Evolutionary conservation across 106 monocot species (phyloP).

Genomic region (Phalaenopsis aphrodite): DNA sequence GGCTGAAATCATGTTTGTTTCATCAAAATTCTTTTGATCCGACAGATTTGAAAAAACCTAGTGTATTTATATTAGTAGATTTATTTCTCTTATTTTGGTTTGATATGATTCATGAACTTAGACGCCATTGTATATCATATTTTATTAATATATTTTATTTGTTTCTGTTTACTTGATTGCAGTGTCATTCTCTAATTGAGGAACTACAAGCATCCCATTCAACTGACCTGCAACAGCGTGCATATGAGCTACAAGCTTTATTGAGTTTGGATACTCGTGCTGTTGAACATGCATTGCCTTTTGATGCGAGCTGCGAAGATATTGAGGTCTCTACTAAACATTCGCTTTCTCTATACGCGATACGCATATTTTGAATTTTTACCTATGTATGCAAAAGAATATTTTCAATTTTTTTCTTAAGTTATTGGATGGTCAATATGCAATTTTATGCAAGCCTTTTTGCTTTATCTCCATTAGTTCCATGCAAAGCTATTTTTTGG

Average conservation of each 20-base stretch:
- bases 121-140: not conserved
- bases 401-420: not conserved
- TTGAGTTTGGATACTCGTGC: slow-evolving; percentile 50
- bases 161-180: slow-evolving; percentile 14
- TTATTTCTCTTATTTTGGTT: not conserved
- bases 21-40: not conserved
- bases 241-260: slow-evolving; percentile 85
- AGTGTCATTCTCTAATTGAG: slow-evolving; percentile 85
- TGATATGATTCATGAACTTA: not conserved
- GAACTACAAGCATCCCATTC: slow-evolving; percentile 93
- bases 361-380: not conserved
- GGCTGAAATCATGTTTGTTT: not conserved
- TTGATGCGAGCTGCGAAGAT: slow-evolving; percentile 99
- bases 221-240: slow-evolving; percentile 95
- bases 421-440: not conserved
- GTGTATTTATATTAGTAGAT: not conserved
- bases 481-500: not conserved
- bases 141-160: not conserved
- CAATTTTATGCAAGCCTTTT: not conserved
- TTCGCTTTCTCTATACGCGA: too few relatives aligned
- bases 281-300: slow-evolving; percentile 71
- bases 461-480: not conserved
- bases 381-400: not conserved
- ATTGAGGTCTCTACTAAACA: slow-evolving; percentile 56
- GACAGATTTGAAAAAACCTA: not conserved